Evolutionary conservation across 495 filamentous ascomycete genomes (phyloP).

Genomic region (Rusavskia elegans): DNA sequence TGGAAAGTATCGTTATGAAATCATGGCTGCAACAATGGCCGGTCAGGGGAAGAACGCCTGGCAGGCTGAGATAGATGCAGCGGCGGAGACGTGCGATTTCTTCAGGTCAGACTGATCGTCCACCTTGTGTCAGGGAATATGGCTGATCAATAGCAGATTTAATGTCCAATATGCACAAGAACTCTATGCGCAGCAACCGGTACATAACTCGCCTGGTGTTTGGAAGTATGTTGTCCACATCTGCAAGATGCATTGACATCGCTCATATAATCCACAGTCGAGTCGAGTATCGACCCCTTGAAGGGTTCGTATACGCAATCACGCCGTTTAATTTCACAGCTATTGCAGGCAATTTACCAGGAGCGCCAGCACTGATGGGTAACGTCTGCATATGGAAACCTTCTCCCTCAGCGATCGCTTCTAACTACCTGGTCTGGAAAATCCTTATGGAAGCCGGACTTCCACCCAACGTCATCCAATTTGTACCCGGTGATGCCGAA

Average conservation of each 20-base stretch:
- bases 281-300: slow-evolving; percentile 65
- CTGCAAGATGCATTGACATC: not conserved
- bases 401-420: slow-evolving; percentile 58
- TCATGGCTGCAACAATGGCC: slow-evolving; percentile 88
- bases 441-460: slow-evolving; percentile 81
- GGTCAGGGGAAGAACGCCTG: slow-evolving; percentile 95
- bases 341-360: slow-evolving; percentile 63
- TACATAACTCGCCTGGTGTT: slow-evolving; percentile 54
- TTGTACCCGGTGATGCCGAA: slow-evolving; percentile 63
- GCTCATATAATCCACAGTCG: slow-evolving; percentile 24
- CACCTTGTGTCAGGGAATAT: not conserved
- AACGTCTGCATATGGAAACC: slow-evolving; percentile 89
- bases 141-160: slow-evolving; percentile 30
- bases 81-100: slow-evolving; percentile 84
- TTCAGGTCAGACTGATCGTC: slow-evolving; percentile 20
- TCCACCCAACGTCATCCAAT: slow-evolving; percentile 66
- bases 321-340: slow-evolving; percentile 87
- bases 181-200: slow-evolving; percentile 69
- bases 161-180: slow-evolving; percentile 82
- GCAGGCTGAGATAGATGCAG: slow-evolving; percentile 94
- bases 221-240: slow-evolving; percentile 42
- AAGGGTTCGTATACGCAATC: slow-evolving; percentile 78
- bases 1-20: slow-evolving; percentile 79
- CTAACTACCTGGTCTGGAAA: slow-evolving; percentile 61
- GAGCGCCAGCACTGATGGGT: slow-evolving; percentile 58